Conservation (phyloP, 345 rosid genomes). For the Lepidium africanum region DNA sequence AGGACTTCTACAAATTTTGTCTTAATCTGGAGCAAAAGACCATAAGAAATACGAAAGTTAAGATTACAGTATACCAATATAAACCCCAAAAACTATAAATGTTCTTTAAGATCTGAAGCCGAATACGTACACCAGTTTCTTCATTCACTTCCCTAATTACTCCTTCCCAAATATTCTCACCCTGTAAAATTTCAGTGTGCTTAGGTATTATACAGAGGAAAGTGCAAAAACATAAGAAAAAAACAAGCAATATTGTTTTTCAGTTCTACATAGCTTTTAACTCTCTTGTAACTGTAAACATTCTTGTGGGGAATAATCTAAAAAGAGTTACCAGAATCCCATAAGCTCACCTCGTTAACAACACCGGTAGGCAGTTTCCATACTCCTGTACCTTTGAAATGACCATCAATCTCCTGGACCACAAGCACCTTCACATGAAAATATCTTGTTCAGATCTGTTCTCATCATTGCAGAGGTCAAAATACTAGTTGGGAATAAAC, state of each 20-base stretch:
- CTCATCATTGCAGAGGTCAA: not conserved
- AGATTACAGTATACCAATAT: not conserved
- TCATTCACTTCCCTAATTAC: constrained; percentile 66
- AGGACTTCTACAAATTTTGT: constrained; percentile 50
- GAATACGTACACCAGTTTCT: constrained; percentile 59
- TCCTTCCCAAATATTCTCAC: constrained; percentile 50
- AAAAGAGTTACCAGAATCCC: not conserved
- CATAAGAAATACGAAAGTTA: not conserved
- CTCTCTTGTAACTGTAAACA: no score
- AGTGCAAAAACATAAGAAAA: not conserved
- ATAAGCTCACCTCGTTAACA: constrained; percentile 41
- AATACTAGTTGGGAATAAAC: not conserved
- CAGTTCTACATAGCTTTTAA: no score
- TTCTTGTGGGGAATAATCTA: not conserved
- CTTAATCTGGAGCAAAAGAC: constrained; percentile 30
- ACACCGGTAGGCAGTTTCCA: constrained; percentile 81
- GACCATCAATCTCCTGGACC: constrained; percentile 54
- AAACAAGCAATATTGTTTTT: no score
- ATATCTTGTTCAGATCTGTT: not conserved
- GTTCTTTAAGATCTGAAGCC: not conserved
- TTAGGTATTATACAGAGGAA: not conserved
- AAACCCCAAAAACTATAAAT: not conserved
- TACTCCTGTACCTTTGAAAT: constrained; percentile 35
- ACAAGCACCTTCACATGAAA: constrained; percentile 37
- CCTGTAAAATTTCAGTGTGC: constrained; percentile 31